Evolutionary conservation across 495 filamentous ascomycete species (phyloP), one percentile per base, ranked within the genome.

Genomic region (Copromyces sp.): DNA sequence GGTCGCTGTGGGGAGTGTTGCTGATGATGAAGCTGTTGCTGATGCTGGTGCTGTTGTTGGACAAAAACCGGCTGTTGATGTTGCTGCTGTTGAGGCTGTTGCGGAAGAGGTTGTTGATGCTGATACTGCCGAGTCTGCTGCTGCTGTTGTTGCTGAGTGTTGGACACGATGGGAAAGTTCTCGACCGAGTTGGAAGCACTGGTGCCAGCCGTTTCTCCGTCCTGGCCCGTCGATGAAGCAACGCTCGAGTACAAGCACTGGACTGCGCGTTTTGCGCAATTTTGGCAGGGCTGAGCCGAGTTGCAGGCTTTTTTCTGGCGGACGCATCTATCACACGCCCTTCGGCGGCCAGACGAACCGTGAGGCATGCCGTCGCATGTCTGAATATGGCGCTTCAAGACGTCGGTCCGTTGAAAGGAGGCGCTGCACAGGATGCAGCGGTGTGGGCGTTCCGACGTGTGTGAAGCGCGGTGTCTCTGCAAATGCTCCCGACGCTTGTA

Each of bases 261-360:
- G 39, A 75, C 74, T 8, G 68, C 53, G 14, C 78, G 74, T 38
- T 73, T 74, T 53, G 74, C 74, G 70, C 78, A 80, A 71, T 79
- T 80, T 68, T 75, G 71, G 68, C 78, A 80, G 0, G 78, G 78
- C 65, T 79, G 77, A 39, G 61, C 42, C 14, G 77, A 77, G 74
- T 77, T 78, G 74, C 78, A 80, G 35, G 77, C 78, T 74, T 79
- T 80, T 70, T 80, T 80, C 70, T 78, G 77, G 69, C 77, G 75
- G 16, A 80, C 78, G 47, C 78, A 80, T 71, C 78, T 75, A 68
- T 80, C 77, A 39, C 78, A 80, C 39, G 78, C 75, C 29, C 77
- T 73, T 9, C 78, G 77, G 38, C 78, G 77, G 44, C 71, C 74
- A 5, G 75, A 72, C 1, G 75, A 71, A 1, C 72, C 16, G 69